Percentiles rank a stretch among this genome's conserved stretches.
phyloP scores from a whole-genome alignment of 192 early-diverging fungal genomes.

The Polychytrium aggregatum region DNA sequence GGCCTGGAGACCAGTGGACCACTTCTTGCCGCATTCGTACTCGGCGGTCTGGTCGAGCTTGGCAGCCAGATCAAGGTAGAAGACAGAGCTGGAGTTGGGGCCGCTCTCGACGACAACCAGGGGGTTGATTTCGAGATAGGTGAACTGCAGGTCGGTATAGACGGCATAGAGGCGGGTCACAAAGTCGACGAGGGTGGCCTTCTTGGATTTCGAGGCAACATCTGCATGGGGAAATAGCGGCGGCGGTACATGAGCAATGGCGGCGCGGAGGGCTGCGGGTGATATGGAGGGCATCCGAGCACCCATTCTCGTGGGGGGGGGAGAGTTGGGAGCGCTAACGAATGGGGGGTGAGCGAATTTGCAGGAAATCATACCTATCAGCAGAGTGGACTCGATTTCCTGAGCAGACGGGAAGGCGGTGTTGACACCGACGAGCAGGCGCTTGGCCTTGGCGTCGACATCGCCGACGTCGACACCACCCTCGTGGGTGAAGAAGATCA shows the following conservation, averaged over 20 bases:
- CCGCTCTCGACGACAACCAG: constrained; percentile 80
- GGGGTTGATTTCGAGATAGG: constrained; percentile 99
- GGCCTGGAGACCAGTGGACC: constrained; percentile 73
- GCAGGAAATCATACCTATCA: constrained; percentile 47
- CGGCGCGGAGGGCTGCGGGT: too few species aligned
- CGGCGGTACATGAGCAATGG: too few species aligned
- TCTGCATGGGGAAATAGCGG: too few species aligned
- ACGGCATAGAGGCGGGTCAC: constrained; percentile 87
- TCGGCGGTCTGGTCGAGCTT: constrained; percentile 98
- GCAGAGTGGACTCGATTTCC: constrained; percentile 52
- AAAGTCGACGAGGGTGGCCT: constrained; percentile 77
- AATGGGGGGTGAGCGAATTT: too few species aligned
- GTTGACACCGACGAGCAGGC: constrained; percentile 73
- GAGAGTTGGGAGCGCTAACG: too few species aligned
- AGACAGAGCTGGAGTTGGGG: constrained; percentile 49
- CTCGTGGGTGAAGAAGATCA: constrained; percentile 95
- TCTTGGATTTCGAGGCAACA: too few species aligned
- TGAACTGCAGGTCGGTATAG: constrained; percentile 94
- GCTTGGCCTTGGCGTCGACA: constrained; percentile 92
- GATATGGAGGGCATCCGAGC: too few species aligned
- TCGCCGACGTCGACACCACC: constrained; percentile 98
- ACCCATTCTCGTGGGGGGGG: too few species aligned
- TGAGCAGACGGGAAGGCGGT: constrained; percentile 57
- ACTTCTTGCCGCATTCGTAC: constrained; percentile 91
- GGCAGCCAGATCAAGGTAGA: constrained; percentile 91